Evolutionary conservation across 495 filamentous ascomycete genomes (phyloP), one percentile per base, ranked within the genome.

Genomic region (Clohesyomyces aquaticus): DNA sequence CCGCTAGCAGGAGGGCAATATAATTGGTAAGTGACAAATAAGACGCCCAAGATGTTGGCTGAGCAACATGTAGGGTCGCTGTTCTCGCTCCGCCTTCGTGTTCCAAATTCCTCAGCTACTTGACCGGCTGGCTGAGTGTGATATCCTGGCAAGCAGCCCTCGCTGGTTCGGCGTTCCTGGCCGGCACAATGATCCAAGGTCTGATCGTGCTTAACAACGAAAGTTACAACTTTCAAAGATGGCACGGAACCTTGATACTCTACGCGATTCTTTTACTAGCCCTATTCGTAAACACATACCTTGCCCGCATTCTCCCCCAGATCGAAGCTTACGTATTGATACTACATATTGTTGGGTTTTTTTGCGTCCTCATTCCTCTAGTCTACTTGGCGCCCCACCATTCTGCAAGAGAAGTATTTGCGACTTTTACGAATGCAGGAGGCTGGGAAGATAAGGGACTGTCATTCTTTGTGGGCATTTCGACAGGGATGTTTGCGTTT

Each of bases 141-240:
- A 48, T 59, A 55, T 61, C 58, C 54, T 72, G 51, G 68, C 64
- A 38, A 57, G 47, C 54, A 35, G 63, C 35, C 47, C 79, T 80
- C 18, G 80, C 85, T 1, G 73, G 77, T 3, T 72, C 77, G 28
- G 77, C 78, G 0, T 87, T 82, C 66, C 72, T 87, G 2, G 77
- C 77, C 1, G 83, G 76, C 42, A 75, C 79, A 11, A 61, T 80
- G n/a, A 67, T 77, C 26, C 53, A 76, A 65, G 64, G 69, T 4
- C 49, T 76, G 35, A 59, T 77, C 43, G 65, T 70, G 9, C 55
- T 75, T 22, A 70, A 27, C 4, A 21, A 73, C 27, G 53, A 70
- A 19, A 61, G 65, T 54, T 76, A 67, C 29, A 27, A 29, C 2
- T 74, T 75, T 38, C 52, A 63, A 19, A 55, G 48, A 11, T 77